These are phyloP conservation scores for Pestalotiopsis sp. DNA, from an alignment of 2,329 filamentous ascomycete species.

Conservation along the genomic window DNA sequence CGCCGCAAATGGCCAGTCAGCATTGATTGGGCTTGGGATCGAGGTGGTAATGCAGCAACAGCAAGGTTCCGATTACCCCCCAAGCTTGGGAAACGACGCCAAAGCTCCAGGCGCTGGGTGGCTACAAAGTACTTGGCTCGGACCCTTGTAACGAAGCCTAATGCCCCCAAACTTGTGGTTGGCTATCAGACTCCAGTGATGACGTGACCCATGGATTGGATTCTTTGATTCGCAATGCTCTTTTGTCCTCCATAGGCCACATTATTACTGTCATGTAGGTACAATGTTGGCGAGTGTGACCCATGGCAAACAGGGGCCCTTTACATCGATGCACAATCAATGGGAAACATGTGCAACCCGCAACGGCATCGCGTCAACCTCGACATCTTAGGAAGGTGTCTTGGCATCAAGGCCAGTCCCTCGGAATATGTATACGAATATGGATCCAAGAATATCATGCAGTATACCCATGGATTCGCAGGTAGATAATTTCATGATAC, in stretches of 20 bases:
- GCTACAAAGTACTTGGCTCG: background rate
- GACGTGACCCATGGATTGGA: background rate
- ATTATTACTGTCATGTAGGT: background rate
- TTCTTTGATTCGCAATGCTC: background rate
- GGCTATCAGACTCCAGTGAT: background rate
- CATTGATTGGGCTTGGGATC: background rate
- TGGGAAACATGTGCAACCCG: background rate
- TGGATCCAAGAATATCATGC: background rate
- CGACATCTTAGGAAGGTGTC: slow-evolving; percentile 1
- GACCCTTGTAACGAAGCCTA: slow-evolving; percentile 1
- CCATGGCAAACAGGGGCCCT: background rate
- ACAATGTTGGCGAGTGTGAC: background rate
- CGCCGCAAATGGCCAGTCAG: background rate
- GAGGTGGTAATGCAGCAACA: background rate
- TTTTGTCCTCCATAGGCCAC: background rate
- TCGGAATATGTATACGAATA: background rate
- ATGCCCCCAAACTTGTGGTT: background rate
- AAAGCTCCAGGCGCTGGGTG: background rate
- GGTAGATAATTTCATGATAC: background rate
- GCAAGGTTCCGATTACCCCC: background rate
- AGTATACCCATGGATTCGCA: background rate
- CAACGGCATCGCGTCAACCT: background rate
- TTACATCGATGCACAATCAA: background rate
- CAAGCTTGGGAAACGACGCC: background rate
- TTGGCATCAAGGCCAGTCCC: background rate